Conservation (phyloP, 2,329 filamentous ascomycete species). For the Botryotinia globosa region DNA sequence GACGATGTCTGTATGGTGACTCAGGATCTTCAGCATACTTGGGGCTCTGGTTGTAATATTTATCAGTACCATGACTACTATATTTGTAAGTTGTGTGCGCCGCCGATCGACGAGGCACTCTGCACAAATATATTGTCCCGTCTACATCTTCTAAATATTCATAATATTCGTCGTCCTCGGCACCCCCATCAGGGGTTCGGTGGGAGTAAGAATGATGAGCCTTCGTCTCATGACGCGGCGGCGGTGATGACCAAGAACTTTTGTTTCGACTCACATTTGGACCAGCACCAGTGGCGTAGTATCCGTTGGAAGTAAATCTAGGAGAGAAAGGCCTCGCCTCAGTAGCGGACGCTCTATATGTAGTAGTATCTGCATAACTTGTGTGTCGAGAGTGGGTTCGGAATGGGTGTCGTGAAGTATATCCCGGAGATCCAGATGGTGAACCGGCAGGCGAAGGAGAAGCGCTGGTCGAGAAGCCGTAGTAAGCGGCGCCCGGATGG, state of each 20-base stretch:
- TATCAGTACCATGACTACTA: conserved; percentile 40
- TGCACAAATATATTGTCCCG: conserved; percentile 31
- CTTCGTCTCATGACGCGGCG: conserved; percentile 34
- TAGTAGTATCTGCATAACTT: conserved; percentile 34
- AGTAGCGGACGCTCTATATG: conserved; percentile 31
- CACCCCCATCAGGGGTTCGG: conserved; percentile 40
- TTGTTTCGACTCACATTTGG: conserved; percentile 42
- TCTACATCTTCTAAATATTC: conserved; percentile 37
- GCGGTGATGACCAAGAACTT: conserved; percentile 37
- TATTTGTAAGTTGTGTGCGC: conserved; percentile 35
- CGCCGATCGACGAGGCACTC: conserved; percentile 25
- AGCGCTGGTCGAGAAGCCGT: conserved; percentile 37
- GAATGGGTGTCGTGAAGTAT: conserved; percentile 34
- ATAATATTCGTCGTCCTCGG: conserved; percentile 40
- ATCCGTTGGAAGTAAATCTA: conserved; percentile 39
- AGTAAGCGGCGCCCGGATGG: conserved; percentile 33
- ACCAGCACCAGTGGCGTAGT: conserved; percentile 41
- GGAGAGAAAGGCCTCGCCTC: conserved; percentile 36
- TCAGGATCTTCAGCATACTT: conserved; percentile 34
- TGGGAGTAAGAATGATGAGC: conserved; percentile 38
- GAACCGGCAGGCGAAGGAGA: conserved; percentile 38
- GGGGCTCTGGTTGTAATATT: conserved; percentile 38
- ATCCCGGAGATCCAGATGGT: conserved; percentile 26
- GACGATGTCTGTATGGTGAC: conserved; percentile 32
- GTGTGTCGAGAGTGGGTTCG: conserved; percentile 37